Percentiles rank a stretch among this genome's conserved stretches.
These are phyloP conservation scores for Pseudocercospora eumusae DNA, from an alignment of 2,329 filamentous ascomycete genomes.

Conservation along the genomic window DNA sequence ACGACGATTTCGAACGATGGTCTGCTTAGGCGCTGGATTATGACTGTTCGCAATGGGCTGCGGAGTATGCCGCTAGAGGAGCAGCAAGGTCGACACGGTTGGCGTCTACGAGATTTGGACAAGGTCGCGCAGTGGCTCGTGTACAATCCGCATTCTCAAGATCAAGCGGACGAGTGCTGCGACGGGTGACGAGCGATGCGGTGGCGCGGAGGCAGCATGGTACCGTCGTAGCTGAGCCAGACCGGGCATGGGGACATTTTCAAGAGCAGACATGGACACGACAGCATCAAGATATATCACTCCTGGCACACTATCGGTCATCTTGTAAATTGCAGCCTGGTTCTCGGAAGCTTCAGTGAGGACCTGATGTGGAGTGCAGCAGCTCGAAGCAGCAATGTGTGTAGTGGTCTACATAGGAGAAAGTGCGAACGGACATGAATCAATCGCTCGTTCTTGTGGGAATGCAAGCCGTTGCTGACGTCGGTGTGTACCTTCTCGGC, in stretches of 20 bases:
- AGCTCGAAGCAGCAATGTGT: neutral
- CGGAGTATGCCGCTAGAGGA: neutral
- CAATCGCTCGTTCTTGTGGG: neutral
- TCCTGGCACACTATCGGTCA: neutral
- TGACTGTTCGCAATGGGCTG: neutral
- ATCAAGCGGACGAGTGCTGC: neutral
- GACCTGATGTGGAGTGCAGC: neutral
- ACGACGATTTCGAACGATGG: neutral
- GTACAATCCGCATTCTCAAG: neutral
- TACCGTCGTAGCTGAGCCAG: neutral
- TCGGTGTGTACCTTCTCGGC: neutral
- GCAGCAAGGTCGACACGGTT: neutral
- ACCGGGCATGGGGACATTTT: neutral
- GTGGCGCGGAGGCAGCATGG: neutral
- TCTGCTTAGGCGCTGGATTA: neutral
- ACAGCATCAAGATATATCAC: neutral
- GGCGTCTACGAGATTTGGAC: neutral
- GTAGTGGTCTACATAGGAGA: neutral
- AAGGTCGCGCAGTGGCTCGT: neutral
- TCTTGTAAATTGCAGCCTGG: neutral
- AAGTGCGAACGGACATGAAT: neutral
- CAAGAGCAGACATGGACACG: neutral
- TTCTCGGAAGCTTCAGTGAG: neutral
- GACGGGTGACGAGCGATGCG: neutral
- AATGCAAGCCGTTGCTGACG: neutral